phyloP scores from a whole-genome alignment of 441 rosid genomes.

The Theobroma grandiflorum region DNA sequence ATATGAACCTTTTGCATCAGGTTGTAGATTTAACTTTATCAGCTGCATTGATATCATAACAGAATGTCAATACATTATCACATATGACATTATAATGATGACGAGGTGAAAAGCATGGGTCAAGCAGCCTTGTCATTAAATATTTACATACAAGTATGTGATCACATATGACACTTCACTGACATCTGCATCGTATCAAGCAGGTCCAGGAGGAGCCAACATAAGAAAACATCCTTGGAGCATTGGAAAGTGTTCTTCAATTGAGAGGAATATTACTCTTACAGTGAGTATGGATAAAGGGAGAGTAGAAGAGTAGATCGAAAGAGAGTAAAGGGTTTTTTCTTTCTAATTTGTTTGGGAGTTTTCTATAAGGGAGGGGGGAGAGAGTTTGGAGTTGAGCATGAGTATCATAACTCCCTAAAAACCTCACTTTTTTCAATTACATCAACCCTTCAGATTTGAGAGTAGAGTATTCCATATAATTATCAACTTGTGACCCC shows the following conservation, averaged over 20 bases:
- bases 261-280: conserved; percentile 10
- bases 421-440: background rate
- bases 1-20: conserved; percentile 91
- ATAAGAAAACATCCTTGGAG: background rate
- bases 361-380: background rate
- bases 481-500: background rate
- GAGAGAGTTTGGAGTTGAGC: background rate
- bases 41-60: conserved; percentile 60
- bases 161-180: background rate
- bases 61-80: conserved; percentile 21
- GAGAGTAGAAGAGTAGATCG: background rate
- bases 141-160: background rate
- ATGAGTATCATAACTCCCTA: conserved; percentile 8
- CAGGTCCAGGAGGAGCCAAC: background rate
- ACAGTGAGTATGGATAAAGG: background rate
- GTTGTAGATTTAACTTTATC: conserved; percentile 79
- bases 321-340: conserved; percentile 10
- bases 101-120: conserved; percentile 3
- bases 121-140: conserved; percentile 17
- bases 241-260: background rate
- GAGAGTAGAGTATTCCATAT: background rate
- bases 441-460: background rate
- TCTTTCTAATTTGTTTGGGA: background rate
- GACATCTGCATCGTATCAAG: background rate
- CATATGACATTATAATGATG: conserved; percentile 22